These are phyloP conservation scores for Basipetospora chlamydospora DNA, from an alignment of 2,329 filamentous ascomycete species.

Conservation along the genomic window DNA sequence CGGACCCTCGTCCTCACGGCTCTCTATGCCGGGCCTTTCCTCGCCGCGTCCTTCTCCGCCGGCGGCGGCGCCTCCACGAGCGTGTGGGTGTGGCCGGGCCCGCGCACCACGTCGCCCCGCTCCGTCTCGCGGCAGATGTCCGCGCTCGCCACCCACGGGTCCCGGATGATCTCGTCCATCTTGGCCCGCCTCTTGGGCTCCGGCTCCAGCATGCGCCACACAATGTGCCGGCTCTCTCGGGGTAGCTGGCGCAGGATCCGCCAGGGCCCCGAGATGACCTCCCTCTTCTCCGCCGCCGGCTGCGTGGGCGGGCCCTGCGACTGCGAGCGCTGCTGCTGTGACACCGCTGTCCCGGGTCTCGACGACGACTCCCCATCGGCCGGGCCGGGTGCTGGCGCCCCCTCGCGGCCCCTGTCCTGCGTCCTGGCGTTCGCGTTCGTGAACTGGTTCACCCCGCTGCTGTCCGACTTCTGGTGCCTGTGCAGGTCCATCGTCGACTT, in stretches of 20 bases:
- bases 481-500: constrained; percentile 28
- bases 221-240: constrained; percentile 76
- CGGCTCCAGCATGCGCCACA: constrained; percentile 83
- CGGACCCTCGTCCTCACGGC: neutral
- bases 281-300: constrained; percentile 53
- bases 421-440: neutral
- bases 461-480: neutral
- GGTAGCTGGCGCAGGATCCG: constrained; percentile 75
- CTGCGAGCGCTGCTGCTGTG: constrained; percentile 5
- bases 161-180: constrained; percentile 72
- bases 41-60: constrained; percentile 10
- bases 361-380: neutral
- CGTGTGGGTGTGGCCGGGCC: constrained; percentile 68
- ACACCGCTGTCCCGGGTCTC: neutral
- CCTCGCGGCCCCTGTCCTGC: constrained; percentile 7
- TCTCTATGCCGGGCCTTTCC: neutral
- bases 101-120: constrained; percentile 53
- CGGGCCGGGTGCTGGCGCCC: too few relatives aligned
- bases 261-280: constrained; percentile 86
- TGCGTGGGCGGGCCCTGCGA: constrained; percentile 1
- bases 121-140: constrained; percentile 70
- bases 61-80: constrained; percentile 54
- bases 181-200: constrained; percentile 71
- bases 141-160: constrained; percentile 80
- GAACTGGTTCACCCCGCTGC: constrained; percentile 5